A percentile compares a stretch with the other conserved stretches of the same genome.
Conservation (phyloP, 371 early-diverging fungal species). For the Hamiltosporidium tvaerminnensis region DNA sequence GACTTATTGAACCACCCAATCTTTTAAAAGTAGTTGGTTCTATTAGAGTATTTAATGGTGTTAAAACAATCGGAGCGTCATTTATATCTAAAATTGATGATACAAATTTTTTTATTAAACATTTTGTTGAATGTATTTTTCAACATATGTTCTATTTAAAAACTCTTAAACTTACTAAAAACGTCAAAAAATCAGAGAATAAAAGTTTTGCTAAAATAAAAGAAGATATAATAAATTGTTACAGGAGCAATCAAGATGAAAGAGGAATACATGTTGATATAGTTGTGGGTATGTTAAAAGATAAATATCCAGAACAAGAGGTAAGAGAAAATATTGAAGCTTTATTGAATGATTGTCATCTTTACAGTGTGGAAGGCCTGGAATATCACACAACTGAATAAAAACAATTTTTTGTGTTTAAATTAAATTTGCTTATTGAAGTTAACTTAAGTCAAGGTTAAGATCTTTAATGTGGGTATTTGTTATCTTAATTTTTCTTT, state of each 20-base stretch:
- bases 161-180: slow-evolving; percentile 7
- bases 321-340: slow-evolving; percentile 28
- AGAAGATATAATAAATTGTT: slow-evolving; percentile 31
- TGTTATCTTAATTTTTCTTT: slow-evolving; percentile 53
- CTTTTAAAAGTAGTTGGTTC: slow-evolving; percentile 28
- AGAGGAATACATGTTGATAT: slow-evolving; percentile 34
- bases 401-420: neutral
- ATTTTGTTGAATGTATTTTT: slow-evolving; percentile 17
- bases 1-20: slow-evolving; percentile 13
- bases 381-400: slow-evolving; percentile 26
- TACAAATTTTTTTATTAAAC: slow-evolving; percentile 26
- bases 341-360: slow-evolving; percentile 30
- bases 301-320: slow-evolving; percentile 26
- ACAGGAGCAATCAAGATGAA: slow-evolving; percentile 38
- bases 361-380: slow-evolving; percentile 23
- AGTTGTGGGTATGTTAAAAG: slow-evolving; percentile 32
- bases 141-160: slow-evolving; percentile 12
- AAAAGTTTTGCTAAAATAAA: slow-evolving; percentile 18
- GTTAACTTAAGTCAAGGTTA: slow-evolving; percentile 11
- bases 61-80: slow-evolving; percentile 20
- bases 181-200: slow-evolving; percentile 1
- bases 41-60: slow-evolving; percentile 25
- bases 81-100: slow-evolving; percentile 21
- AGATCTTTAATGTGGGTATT: slow-evolving; percentile 53
- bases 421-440: slow-evolving; percentile 1